phyloP scores from a whole-genome alignment of 1,284 basidiomycete genomes.

The Laetiporus sulphureus region DNA sequence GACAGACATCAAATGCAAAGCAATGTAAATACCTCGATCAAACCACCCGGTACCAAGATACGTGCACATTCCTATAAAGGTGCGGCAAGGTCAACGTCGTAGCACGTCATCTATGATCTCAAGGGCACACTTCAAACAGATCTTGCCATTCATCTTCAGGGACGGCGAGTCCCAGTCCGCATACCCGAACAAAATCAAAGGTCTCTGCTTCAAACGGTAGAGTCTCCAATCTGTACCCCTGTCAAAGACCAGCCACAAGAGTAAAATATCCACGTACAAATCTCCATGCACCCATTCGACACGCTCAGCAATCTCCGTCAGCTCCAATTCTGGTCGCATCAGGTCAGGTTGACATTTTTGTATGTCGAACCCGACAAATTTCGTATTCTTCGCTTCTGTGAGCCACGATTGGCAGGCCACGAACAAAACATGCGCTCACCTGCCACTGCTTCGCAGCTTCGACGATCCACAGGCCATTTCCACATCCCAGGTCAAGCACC shows the following conservation, averaged over 20 bases:
- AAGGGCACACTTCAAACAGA: slow-evolving; percentile 26
- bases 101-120: neutral
- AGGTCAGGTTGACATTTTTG: slow-evolving; percentile 51
- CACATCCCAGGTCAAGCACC: slow-evolving; percentile 75
- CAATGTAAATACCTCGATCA: slow-evolving; percentile 52
- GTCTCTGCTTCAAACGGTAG: slow-evolving; percentile 49
- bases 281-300: slow-evolving; percentile 63
- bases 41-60: slow-evolving; percentile 51
- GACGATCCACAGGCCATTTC: slow-evolving; percentile 70
- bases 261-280: slow-evolving; percentile 36
- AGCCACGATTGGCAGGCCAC: slow-evolving; percentile 28
- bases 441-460: slow-evolving; percentile 60
- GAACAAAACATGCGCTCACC: slow-evolving; percentile 31
- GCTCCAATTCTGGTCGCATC: slow-evolving; percentile 22
- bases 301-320: slow-evolving; percentile 37
- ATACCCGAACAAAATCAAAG: slow-evolving; percentile 62
- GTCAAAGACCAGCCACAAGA: slow-evolving; percentile 2
- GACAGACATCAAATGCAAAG: neutral
- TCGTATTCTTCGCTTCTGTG: slow-evolving; percentile 35
- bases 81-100: no score
- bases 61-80: slow-evolving; percentile 55
- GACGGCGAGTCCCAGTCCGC: slow-evolving; percentile 55
- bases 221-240: slow-evolving; percentile 43
- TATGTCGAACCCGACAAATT: slow-evolving; percentile 56
- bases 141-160: slow-evolving; percentile 56